A percentile compares a stretch with the other conserved stretches of the same genome.
Conservation (phyloP, 2,329 filamentous ascomycete genomes). For the Colletotrichum trifolii region DNA sequence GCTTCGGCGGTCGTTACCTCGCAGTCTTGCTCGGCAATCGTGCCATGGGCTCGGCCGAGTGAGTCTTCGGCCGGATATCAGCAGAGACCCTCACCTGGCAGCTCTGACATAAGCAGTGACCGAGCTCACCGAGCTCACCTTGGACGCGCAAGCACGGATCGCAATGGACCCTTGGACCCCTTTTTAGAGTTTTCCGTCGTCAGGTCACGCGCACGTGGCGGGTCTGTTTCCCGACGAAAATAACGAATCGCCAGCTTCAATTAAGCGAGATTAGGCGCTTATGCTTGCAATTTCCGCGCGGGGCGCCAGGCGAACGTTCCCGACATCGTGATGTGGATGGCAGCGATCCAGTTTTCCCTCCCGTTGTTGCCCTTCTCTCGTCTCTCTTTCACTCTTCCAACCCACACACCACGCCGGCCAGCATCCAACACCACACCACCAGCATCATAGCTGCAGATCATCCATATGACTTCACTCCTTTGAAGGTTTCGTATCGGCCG, state of each 20-base stretch:
- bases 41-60: background rate
- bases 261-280: conserved; percentile 28
- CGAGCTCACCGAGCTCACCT: background rate
- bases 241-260: conserved; percentile 14
- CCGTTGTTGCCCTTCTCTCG: background rate
- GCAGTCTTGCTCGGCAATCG: too few relatives aligned
- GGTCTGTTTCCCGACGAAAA: conserved; percentile 11
- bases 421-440: conserved; percentile 3
- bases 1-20: too few relatives aligned
- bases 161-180: conserved; percentile 13
- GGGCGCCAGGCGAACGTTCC: conserved; percentile 16
- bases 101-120: background rate
- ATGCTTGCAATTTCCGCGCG: background rate
- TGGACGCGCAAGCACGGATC: background rate
- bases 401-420: conserved; percentile 14
- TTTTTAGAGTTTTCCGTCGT: conserved; percentile 12
- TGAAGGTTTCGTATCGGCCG: conserved; percentile 29
- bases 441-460: conserved; percentile 26
- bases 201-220: conserved; percentile 23
- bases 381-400: conserved; percentile 12
- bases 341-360: conserved; percentile 7
- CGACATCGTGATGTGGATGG: background rate
- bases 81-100: background rate
- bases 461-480: conserved; percentile 28
- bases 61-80: background rate